These are phyloP conservation scores for Oropetium thomaeum DNA, from an alignment of 176 grass and related monocot genomes.

Conservation along the genomic window DNA sequence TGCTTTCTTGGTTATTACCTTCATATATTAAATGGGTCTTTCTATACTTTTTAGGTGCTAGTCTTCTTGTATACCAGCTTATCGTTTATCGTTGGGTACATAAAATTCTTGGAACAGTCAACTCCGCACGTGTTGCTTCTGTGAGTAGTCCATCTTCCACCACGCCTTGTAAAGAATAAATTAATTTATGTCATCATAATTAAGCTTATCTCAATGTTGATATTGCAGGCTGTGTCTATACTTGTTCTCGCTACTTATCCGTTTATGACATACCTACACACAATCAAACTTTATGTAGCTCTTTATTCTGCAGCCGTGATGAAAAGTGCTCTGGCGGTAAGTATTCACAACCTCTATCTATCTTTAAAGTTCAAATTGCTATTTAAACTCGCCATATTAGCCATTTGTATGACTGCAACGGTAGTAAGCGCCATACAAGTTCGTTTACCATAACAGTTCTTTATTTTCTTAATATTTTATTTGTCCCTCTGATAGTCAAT, in stretches of 20 bases:
- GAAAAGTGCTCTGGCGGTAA: conserved; percentile 53
- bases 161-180: background rate
- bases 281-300: conserved; percentile 34
- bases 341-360: background rate
- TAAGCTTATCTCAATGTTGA: background rate
- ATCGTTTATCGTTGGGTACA: conserved; percentile 53
- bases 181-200: background rate
- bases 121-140: conserved; percentile 45
- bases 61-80: conserved; percentile 63
- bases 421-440: background rate
- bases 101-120: conserved; percentile 47
- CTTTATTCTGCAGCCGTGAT: conserved; percentile 55
- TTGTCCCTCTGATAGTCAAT: background rate
- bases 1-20: background rate
- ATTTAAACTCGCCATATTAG: background rate
- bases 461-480: background rate
- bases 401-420: background rate
- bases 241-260: conserved; percentile 61
- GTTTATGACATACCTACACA: conserved; percentile 58
- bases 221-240: conserved; percentile 53
- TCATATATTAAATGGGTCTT: background rate
- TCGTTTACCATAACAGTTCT: background rate
- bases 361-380: background rate
- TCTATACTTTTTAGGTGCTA: conserved; percentile 32
- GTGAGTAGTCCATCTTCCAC: conserved; percentile 18